These are phyloP conservation scores for Entophlyctis luteolus DNA, from an alignment of 192 early-diverging fungal species.

Conservation along the genomic window DNA sequence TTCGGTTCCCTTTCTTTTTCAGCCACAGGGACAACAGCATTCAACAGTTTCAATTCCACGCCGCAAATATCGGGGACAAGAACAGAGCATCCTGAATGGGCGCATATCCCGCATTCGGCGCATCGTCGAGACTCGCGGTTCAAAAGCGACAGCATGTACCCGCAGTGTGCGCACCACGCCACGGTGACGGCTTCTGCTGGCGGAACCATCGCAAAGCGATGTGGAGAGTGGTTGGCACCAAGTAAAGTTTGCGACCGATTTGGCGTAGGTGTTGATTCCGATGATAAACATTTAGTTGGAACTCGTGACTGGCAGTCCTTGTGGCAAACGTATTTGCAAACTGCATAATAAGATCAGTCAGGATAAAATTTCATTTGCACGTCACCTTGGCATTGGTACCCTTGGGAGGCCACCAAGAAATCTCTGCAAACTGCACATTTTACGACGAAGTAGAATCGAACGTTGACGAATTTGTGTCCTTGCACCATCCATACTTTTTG, in stretches of 20 bases:
- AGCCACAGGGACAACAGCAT: constrained; percentile 73
- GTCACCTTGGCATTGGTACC: constrained; percentile 87
- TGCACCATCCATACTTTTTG: constrained; percentile 84
- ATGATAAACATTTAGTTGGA: constrained; percentile 82
- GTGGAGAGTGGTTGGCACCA: constrained; percentile 39
- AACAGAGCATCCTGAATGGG: constrained; percentile 79
- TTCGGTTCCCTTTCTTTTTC: constrained; percentile 68
- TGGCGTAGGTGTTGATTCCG: constrained; percentile 40
- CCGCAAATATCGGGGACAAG: constrained; percentile 92
- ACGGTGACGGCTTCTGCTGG: constrained; percentile 72
- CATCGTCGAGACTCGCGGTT: constrained; percentile 55
- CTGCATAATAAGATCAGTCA: too few relatives aligned
- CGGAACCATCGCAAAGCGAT: constrained; percentile 79
- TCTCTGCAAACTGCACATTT: constrained; percentile 94
- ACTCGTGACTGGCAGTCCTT: constrained; percentile 81
- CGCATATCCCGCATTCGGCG: constrained; percentile 74
- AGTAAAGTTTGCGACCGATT: background rate
- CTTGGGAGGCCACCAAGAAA: constrained; percentile 81
- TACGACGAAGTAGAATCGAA: constrained; percentile 94
- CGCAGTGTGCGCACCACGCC: constrained; percentile 97
- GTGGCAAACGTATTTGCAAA: constrained; percentile 92
- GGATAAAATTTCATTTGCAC: background rate
- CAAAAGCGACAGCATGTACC: constrained; percentile 87
- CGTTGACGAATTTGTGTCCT: constrained; percentile 89
- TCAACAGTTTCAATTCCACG: constrained; percentile 77